Evolutionary conservation across 2,329 filamentous ascomycete genomes (phyloP), one percentile per base, ranked within the genome.

Genomic region (Xylaria sp.): DNA sequence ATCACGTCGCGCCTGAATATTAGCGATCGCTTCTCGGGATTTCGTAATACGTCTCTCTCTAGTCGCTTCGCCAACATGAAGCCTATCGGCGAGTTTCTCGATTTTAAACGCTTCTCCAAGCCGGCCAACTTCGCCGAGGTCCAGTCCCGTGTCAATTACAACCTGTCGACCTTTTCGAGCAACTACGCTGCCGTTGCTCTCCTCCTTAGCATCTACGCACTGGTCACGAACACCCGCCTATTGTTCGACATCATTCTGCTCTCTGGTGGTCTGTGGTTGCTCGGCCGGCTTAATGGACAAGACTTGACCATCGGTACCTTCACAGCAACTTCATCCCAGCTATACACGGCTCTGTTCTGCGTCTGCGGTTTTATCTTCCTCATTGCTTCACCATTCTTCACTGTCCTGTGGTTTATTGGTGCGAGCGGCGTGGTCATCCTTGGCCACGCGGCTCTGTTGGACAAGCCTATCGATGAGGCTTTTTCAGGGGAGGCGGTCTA

Each of bases 401-500:
- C 94, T 60, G 87, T 94, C 75, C 89, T 98, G 76, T 98, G 96
- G 96, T 88, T 99, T 79, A 93, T 98, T 79, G 96, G 96, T 80
- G 96, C 96, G 76, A 95, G 92, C 75, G 94, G 93, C 80, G 93
- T 98, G 80, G 93, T 91, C 80, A 97, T 98, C 75, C 85, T 98
- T 74, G 96, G 96, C 82, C 96, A 99, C 84, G 96, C 96, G 75
- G 88, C 94, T 72, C 89, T 98, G 80, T 90, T 98, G 92, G 95
- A 98, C 81, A 98, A 97, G 89, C 95, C 95, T 68, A 97, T 98
- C 86, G 96, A 98, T 90, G 95, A 97, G 94, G 94, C 94, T 98
- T 99, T 99, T 98, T 98, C 95, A 88, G 96, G 97, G 94, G 96
- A 99, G 95, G 95, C 96, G 94, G 96, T 99, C 92, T 99, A 98